Evolutionary conservation across 352 stramenopile genomes (phyloP).

Genomic region (Globisporangium mamillatum): DNA sequence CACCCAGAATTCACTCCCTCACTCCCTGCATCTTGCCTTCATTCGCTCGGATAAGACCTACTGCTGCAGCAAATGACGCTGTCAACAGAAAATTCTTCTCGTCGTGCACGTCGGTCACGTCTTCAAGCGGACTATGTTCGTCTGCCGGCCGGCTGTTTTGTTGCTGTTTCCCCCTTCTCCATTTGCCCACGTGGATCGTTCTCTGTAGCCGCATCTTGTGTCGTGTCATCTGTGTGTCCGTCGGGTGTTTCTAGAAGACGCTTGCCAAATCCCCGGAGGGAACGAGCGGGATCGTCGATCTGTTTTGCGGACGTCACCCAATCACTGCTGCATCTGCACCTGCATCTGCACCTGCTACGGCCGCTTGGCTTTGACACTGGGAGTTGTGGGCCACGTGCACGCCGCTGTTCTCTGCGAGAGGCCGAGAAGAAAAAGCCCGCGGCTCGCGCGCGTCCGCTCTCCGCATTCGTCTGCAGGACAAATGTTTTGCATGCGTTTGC

Average conservation of each 20-base stretch:
- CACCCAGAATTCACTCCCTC: background rate
- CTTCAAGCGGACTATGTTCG: background rate
- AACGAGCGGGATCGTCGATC: background rate
- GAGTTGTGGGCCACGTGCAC: background rate
- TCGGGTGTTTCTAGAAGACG: background rate
- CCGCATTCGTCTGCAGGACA: conserved; percentile 9
- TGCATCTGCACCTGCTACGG: background rate
- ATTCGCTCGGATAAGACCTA: background rate
- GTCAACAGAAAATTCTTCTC: conserved; percentile 4
- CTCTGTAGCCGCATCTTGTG: background rate
- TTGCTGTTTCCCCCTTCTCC: background rate
- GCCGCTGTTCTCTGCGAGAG: background rate
- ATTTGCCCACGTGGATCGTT: conserved; percentile 9
- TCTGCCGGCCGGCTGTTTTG: background rate
- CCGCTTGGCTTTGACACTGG: background rate
- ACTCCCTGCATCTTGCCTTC: background rate
- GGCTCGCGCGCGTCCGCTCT: background rate
- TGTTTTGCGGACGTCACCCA: background rate
- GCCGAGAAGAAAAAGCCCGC: conserved; percentile 14
- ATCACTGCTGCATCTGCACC: background rate
- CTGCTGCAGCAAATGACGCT: background rate
- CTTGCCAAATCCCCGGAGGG: background rate
- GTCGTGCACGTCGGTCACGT: background rate
- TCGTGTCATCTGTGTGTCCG: background rate
- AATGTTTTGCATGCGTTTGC: background rate